Conservation (phyloP, 1,284 basidiomycete genomes). For the Rhodotorula sp. region DNA sequence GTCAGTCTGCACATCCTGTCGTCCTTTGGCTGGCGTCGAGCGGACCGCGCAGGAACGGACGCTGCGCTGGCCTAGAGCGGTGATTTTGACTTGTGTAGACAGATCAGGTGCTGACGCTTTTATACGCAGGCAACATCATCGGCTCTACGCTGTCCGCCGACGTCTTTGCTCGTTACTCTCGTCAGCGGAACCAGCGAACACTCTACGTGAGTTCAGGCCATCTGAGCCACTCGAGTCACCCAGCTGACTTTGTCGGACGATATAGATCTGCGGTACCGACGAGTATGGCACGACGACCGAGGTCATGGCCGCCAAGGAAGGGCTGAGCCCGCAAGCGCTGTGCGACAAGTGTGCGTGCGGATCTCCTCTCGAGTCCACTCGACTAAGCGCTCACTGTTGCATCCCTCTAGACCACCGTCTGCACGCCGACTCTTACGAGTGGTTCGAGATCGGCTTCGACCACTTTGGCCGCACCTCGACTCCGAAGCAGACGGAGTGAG, state of each 20-base stretch:
- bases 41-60: background rate
- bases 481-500: conserved; percentile 71
- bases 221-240: accelerated
- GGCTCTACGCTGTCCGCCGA: conserved; percentile 94
- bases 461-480: conserved; percentile 96
- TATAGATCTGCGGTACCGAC: conserved; percentile 93
- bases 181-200: conserved; percentile 56
- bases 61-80: background rate
- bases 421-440: conserved; percentile 91
- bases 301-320: conserved; percentile 94
- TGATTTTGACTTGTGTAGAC: too few relatives aligned
- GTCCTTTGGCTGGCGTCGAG: background rate
- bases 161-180: conserved; percentile 82
- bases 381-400: too few relatives aligned
- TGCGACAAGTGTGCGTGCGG: conserved; percentile 37
- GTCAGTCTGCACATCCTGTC: conserved; percentile 52
- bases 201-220: conserved; percentile 45
- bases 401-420: conserved; percentile 66
- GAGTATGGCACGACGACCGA: conserved; percentile 99
- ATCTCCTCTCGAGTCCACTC: too few relatives aligned
- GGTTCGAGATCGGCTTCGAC: conserved; percentile 92
- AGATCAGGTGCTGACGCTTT: background rate
- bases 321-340: conserved; percentile 77
- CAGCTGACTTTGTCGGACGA: background rate
- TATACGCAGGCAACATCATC: conserved; percentile 82